A percentile compares a stretch with the other conserved stretches of the same genome.
phyloP scores from a whole-genome alignment of 192 early-diverging fungal species.

The Dimargaris cristalligena region DNA sequence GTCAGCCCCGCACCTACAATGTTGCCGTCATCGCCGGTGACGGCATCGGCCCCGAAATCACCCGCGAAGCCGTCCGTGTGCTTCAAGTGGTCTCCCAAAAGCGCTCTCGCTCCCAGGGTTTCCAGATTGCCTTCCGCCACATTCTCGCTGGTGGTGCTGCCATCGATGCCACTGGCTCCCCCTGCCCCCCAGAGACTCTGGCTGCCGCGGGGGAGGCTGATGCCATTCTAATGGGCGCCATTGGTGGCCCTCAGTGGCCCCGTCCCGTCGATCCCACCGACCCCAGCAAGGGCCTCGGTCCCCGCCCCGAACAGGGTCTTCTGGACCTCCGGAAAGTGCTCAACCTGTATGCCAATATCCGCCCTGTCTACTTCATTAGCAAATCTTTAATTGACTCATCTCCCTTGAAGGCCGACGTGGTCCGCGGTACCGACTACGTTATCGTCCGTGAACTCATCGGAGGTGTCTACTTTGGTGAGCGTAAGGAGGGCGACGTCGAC shows the following conservation, averaged over 20 bases:
- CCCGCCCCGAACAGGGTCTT: constrained; percentile 88
- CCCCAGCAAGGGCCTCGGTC: constrained; percentile 47
- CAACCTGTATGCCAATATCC: constrained; percentile 91
- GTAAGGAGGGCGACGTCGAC: constrained; percentile 66
- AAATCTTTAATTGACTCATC: constrained; percentile 62
- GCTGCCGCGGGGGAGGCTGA: constrained; percentile 63
- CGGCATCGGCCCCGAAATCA: constrained; percentile 91
- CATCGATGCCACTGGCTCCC: constrained; percentile 76
- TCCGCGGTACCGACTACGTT: constrained; percentile 79
- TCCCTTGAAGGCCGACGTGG: constrained; percentile 80
- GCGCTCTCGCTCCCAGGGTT: constrained; percentile 36
- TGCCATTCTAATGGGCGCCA: constrained; percentile 92
- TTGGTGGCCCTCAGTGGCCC: constrained; percentile 95
- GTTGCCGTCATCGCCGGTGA: constrained; percentile 81
- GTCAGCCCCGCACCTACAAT: constrained; percentile 19
- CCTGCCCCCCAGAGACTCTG: constrained; percentile 71
- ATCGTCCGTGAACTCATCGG: constrained; percentile 92
- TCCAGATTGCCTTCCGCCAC: constrained; percentile 52
- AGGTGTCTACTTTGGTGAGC: constrained; percentile 94
- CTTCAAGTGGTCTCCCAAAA: constrained; percentile 57
- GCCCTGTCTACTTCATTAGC: constrained; percentile 86
- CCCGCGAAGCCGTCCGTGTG: constrained; percentile 76
- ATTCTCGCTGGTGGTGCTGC: constrained; percentile 82
- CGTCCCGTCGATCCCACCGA: constrained; percentile 43
- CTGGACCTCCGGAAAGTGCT: constrained; percentile 82